phyloP scores from a whole-genome alignment of 2,329 filamentous ascomycete genomes.

The Lasiodiplodia hormozganensis region DNA sequence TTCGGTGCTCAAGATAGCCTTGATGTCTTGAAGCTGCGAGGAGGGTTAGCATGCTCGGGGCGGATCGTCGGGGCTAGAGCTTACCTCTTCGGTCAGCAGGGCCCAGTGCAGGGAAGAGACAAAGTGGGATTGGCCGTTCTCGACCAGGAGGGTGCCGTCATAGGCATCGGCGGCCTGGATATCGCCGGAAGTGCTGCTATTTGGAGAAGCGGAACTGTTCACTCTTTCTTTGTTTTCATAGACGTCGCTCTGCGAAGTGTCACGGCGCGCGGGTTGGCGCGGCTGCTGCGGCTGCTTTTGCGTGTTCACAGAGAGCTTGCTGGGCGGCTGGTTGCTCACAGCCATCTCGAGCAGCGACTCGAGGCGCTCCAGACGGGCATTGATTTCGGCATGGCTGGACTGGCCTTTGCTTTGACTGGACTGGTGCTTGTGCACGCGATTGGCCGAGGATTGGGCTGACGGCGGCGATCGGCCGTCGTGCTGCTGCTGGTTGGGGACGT shows the following conservation, averaged over 20 bases:
- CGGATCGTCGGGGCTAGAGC: slow-evolving; percentile 23
- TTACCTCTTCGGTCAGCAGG: slow-evolving; percentile 48
- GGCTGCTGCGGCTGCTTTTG: background rate
- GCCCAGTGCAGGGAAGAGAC: slow-evolving; percentile 50
- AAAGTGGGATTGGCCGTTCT: slow-evolving; percentile 48
- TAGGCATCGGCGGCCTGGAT: slow-evolving; percentile 46
- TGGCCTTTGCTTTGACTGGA: slow-evolving; percentile 29
- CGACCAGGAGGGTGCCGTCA: slow-evolving; percentile 45
- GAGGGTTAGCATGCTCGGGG: slow-evolving; percentile 3
- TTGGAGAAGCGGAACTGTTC: slow-evolving; percentile 27
- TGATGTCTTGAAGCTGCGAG: slow-evolving; percentile 28
- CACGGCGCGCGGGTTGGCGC: slow-evolving; percentile 3
- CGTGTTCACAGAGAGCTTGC: slow-evolving; percentile 3
- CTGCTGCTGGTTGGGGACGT: slow-evolving; percentile 30
- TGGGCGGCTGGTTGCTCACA: slow-evolving; percentile 10
- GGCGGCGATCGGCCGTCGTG: slow-evolving; percentile 16
- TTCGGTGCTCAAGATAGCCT: slow-evolving; percentile 25
- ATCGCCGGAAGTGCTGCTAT: slow-evolving; percentile 32
- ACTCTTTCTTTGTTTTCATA: slow-evolving; percentile 27
- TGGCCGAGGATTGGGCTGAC: slow-evolving; percentile 6
- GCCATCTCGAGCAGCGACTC: slow-evolving; percentile 42
- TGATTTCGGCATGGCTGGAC: slow-evolving; percentile 42
- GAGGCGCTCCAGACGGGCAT: slow-evolving; percentile 45
- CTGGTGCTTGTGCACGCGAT: slow-evolving; percentile 23
- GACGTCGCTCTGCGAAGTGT: slow-evolving; percentile 32